Evolutionary conservation across 2,329 filamentous ascomycete genomes (phyloP), one percentile per base, ranked within the genome.

Genomic region (Acrocalymma vagum): DNA sequence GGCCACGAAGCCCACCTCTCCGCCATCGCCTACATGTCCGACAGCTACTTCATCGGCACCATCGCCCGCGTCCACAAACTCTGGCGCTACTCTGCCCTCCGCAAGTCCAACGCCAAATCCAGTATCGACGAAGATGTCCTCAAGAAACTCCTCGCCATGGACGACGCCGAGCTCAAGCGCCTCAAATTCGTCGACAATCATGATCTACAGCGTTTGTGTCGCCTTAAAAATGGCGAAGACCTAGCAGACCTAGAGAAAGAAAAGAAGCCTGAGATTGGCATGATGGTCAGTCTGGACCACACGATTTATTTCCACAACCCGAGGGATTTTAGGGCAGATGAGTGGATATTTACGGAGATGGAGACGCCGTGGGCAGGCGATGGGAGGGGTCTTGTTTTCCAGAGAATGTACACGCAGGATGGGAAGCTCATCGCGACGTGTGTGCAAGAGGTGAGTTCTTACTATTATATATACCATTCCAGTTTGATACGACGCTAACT

Each of bases 1-100:
- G 90, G 90, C 1, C 83, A 86, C 51, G 82, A 87, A 59, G 90
- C 91, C 9, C 92, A 97, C 65, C 77, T 96, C 23, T 87, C 83
- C 24, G 94, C 94, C 7, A 78, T 99, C 48, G 93, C 93, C 16
- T 99, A 97, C 74, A 88, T 97, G 76, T 90, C 86, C 17, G 93
- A 97, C 72, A 88, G 82, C 63, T 94, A 89, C 74, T 97, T 99
- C 72, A 92, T 97, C 68, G 92, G 89, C 25, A 96, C 92, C 2
- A 83, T 96, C 6, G 78, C 86, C 18, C 83, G 90, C 14, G 85
- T 92, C 38, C 92, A 96, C 70, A 80, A 83, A 41, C 78, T 96
- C 23, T 92, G 88, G 81, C 80, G 88, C 10, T 90, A 88, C 65
- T 82, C 80, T 1, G 79, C 74, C 9, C 77, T 46, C 4, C 62